Conservation (phyloP, 2,329 filamentous ascomycete genomes). For the Leptographium lundbergii region DNA sequence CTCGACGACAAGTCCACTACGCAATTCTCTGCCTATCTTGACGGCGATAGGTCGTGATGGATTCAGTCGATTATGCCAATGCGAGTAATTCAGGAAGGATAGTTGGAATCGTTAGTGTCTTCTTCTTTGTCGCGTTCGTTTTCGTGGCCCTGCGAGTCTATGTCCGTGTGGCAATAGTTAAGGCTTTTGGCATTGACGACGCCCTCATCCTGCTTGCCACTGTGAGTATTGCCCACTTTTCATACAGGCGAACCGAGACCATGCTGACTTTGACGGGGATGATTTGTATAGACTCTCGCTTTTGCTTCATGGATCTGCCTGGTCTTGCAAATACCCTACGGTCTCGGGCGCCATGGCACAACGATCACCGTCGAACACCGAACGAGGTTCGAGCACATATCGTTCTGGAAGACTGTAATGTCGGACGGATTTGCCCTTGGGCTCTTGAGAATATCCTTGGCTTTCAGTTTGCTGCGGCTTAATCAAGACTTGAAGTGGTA, state of each 20-base stretch:
- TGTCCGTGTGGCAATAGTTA: neutral
- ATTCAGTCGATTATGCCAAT: neutral
- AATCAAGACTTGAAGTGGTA: constrained; percentile 13
- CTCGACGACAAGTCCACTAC: neutral
- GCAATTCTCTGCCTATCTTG: neutral
- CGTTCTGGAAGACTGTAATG: constrained; percentile 14
- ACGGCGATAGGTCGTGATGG: neutral
- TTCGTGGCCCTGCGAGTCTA: constrained; percentile 3
- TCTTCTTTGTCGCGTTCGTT: constrained; percentile 3
- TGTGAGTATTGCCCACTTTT: neutral
- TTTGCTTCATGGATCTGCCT: constrained; percentile 13
- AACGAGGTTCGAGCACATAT: constrained; percentile 12
- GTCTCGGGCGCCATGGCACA: constrained; percentile 12
- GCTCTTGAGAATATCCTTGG: constrained; percentile 14
- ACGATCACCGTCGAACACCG: constrained; percentile 8
- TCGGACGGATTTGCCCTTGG: constrained; percentile 14
- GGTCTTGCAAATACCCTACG: constrained; percentile 14
- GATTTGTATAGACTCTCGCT: constrained; percentile 4
- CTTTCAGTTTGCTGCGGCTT: constrained; percentile 12
- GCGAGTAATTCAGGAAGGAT: neutral
- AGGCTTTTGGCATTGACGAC: constrained; percentile 2
- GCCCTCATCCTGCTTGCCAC: neutral
- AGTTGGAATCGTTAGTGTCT: constrained; percentile 2
- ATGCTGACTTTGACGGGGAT: neutral
- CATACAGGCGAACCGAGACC: no score